phyloP scores from a whole-genome alignment of 2,329 filamentous ascomycete species.

The Thelonectria blattea region DNA sequence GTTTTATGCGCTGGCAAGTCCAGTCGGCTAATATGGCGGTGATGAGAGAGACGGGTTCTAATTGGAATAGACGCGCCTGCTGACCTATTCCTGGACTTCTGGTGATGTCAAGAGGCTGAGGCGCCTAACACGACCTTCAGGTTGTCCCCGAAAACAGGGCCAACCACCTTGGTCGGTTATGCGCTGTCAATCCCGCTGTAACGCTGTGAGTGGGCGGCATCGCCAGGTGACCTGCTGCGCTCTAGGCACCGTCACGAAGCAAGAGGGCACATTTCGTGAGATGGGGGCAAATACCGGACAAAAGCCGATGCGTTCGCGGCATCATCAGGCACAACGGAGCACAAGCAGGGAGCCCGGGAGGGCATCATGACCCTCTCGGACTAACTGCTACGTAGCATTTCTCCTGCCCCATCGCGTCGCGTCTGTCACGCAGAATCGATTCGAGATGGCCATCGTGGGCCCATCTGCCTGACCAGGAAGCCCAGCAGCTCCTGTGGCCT shows the following conservation, averaged over 20 bases:
- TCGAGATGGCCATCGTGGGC: slow-evolving; percentile 26
- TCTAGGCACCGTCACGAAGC: slow-evolving; percentile 19
- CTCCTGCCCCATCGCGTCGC: slow-evolving; percentile 1
- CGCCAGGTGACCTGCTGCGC: slow-evolving; percentile 18
- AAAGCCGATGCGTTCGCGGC: slow-evolving; percentile 5
- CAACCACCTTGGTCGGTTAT: slow-evolving; percentile 12
- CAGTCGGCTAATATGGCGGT: slow-evolving; percentile 13
- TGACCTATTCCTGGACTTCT: slow-evolving; percentile 34
- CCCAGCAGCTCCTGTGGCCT: slow-evolving; percentile 14
- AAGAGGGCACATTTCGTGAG: slow-evolving; percentile 8
- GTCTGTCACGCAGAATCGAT: slow-evolving; percentile 16
- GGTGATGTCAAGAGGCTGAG: slow-evolving; percentile 34
- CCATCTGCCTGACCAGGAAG: slow-evolving; percentile 25
- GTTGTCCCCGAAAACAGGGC: slow-evolving; percentile 9
- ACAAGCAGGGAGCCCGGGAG: slow-evolving; percentile 9
- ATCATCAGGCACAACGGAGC: slow-evolving; percentile 15
- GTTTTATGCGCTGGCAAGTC: slow-evolving; percentile 39
- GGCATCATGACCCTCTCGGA: slow-evolving; percentile 16
- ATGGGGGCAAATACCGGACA: slow-evolving; percentile 4
- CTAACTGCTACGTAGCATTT: slow-evolving; percentile 23
- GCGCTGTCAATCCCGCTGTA: slow-evolving; percentile 23
- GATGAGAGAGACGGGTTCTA: slow-evolving; percentile 25
- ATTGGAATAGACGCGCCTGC: slow-evolving; percentile 32
- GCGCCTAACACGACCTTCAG: slow-evolving; percentile 21
- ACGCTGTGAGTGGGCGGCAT: slow-evolving; percentile 19